Conservation (phyloP, 164 flowering plant genomes). For the Hamamelis virginiana region DNA sequence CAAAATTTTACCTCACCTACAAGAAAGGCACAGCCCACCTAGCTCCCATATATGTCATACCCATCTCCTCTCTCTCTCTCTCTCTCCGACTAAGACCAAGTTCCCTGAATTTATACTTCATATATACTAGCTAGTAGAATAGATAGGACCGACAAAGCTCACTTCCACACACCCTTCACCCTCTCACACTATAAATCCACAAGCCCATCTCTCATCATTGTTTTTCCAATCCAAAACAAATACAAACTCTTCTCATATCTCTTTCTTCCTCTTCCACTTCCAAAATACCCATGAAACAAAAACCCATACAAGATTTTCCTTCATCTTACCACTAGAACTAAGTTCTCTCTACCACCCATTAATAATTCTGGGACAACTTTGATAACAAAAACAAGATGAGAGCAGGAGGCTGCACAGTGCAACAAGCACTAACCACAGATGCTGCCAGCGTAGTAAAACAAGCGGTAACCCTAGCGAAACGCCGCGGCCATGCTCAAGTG, state of each 20-base stretch:
- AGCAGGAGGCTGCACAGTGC: slow-evolving; percentile 72
- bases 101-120: slow-evolving; percentile 1
- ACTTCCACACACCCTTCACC: background rate
- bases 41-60: slow-evolving; percentile 27
- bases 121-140: background rate
- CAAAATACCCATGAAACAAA: slow-evolving; percentile 7
- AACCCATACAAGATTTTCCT: background rate
- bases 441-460: slow-evolving; percentile 88
- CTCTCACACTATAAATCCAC: background rate
- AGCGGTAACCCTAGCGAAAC: slow-evolving; percentile 67
- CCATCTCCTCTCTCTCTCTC: slow-evolving; percentile 16
- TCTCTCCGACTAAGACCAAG: slow-evolving; percentile 6
- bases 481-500: slow-evolving; percentile 92
- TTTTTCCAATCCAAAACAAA: background rate
- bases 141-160: no score
- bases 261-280: slow-evolving; percentile 4
- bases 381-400: no score
- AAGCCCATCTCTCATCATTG: background rate
- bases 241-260: background rate
- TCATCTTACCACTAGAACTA: slow-evolving; percentile 11
- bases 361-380: no score
- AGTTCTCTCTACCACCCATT: no score
- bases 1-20: slow-evolving; percentile 58
- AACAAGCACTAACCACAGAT: slow-evolving; percentile 96
- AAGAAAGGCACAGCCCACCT: slow-evolving; percentile 76